These are phyloP conservation scores for Zancudomyces culisetae DNA, from an alignment of 371 early-diverging fungal genomes.

Conservation along the genomic window DNA sequence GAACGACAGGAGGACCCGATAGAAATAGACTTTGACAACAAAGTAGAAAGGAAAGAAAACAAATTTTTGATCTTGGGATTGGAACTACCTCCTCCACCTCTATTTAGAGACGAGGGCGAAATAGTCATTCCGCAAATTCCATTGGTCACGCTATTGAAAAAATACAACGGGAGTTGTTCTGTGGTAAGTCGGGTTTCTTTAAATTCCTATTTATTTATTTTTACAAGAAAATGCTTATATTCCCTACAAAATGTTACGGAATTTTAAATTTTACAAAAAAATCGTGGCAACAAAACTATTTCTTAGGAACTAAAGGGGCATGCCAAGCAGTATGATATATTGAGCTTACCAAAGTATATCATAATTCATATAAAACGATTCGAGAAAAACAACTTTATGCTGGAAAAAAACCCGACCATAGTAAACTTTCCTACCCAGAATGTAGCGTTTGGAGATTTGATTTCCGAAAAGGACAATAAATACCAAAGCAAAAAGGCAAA, in stretches of 20 bases:
- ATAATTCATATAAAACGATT: conserved; percentile 86
- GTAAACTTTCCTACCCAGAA: conserved; percentile 86
- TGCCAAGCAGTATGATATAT: conserved; percentile 50
- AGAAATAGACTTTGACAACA: conserved; percentile 7
- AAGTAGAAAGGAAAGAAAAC: conserved; percentile 19
- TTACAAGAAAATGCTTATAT: no score
- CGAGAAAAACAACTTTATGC: conserved; percentile 64
- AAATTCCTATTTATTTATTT: no score
- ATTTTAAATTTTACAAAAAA: no score
- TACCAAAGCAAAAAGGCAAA: not conserved
- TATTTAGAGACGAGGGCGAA: conserved; percentile 81
- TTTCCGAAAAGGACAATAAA: conserved; percentile 9
- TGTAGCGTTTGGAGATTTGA: conserved; percentile 53
- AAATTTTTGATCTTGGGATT: conserved; percentile 78
- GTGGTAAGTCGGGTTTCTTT: conserved; percentile 47
- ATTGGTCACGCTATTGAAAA: conserved; percentile 47
- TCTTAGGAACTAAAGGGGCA: conserved; percentile 19
- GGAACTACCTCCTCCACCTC: conserved; percentile 82
- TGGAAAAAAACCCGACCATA: conserved; percentile 92
- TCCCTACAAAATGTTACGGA: no score
- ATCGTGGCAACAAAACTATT: no score
- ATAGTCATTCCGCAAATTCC: conserved; percentile 90
- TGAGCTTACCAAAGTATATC: conserved; percentile 60
- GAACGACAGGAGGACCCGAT: conserved; percentile 15
- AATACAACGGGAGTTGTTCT: conserved; percentile 60